Evolutionary conservation across 768 basidiomycete species (phyloP), one percentile per base, ranked within the genome.

Genomic region (Filobasidium floriforme): DNA sequence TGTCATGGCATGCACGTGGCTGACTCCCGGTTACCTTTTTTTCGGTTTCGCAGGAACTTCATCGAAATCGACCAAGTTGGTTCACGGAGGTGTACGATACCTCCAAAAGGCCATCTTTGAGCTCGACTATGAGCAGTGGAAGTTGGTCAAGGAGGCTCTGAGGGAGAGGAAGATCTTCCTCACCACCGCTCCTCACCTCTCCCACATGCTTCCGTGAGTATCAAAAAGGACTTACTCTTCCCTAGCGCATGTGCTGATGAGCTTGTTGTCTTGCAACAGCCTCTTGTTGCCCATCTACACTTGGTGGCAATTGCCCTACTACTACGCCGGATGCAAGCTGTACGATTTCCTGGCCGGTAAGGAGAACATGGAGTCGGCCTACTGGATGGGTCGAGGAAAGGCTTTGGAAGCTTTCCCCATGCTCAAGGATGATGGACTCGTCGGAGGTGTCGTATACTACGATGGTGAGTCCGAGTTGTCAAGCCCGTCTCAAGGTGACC

Each of bases 261-360:
- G 41, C 37, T 59, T 24, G n/a, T 68, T 37, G n/a, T n/a, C 32
- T 37, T 3, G 32, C 9, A 37, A 4, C 32, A 79, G 77, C 1
- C 97, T 99, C 79, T 94, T 99, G 87, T 82, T 98, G 18, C 94
- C 94, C 7, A 85, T 98, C 59, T 97, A 99, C 84, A 94, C 88
- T 68, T 93, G 91, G 78, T 98, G 93, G 92, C 92, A 97, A 74
- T 84, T 97, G 15, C 94, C 94, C 0, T 99, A 98, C 80, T 97
- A 96, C 79, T 92, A 85, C 82, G 87, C 86, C 1, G 94, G 94
- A 3, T 92, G 89, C 81, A 98, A 97, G 81, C 81, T 97, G 82
- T 99, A 99, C 80, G 94, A 99, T 76, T 46, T 96, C 40, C 82
- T 99, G 22, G 94, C 94, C 9, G 94, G 94, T 0, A 88, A 89